These are phyloP conservation scores for Ogataea trehaloabstinens DNA, from an alignment of 805 yeast genomes.

Conservation along the genomic window DNA sequence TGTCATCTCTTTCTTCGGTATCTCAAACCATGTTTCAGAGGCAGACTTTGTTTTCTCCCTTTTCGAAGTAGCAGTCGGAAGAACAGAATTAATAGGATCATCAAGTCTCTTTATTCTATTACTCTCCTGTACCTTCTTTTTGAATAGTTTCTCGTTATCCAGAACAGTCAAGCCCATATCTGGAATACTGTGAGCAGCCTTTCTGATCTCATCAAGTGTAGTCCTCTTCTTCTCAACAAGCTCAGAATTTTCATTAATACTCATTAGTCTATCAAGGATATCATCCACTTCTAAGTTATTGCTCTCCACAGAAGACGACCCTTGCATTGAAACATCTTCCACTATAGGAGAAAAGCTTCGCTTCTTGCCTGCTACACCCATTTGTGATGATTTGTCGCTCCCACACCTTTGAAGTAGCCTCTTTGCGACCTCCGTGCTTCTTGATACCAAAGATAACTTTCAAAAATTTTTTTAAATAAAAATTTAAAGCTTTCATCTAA, in stretches of 20 bases:
- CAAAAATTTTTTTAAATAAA: no score
- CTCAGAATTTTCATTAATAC: no score
- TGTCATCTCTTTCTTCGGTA: conserved; percentile 76
- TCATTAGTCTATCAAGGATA: conserved; percentile 19
- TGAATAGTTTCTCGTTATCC: conserved; percentile 20
- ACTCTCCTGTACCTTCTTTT: conserved; percentile 8
- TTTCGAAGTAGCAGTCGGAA: conserved; percentile 16
- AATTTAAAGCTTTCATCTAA: no score
- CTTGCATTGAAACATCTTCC: conserved; percentile 17
- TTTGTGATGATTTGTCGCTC: no score
- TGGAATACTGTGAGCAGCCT: conserved; percentile 32
- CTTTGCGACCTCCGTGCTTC: no score
- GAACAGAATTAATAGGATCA: conserved; percentile 41
- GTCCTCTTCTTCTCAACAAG: no score
- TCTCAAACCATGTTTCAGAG: conserved; percentile 65
- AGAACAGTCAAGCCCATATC: conserved; percentile 38
- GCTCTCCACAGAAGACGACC: conserved; percentile 9
- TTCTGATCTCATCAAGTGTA: no score
- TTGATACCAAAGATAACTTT: no score
- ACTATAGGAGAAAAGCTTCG: conserved; percentile 19
- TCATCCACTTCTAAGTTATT: conserved; percentile 27
- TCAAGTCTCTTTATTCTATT: conserved; percentile 26
- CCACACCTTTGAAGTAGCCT: no score
- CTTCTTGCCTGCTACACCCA: no score
- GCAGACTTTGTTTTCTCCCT: conserved; percentile 42